Base-by-base conservation (phyloP, 495 filamentous ascomycete genomes). In the Hyphodiscus hymeniophilus region DNA sequence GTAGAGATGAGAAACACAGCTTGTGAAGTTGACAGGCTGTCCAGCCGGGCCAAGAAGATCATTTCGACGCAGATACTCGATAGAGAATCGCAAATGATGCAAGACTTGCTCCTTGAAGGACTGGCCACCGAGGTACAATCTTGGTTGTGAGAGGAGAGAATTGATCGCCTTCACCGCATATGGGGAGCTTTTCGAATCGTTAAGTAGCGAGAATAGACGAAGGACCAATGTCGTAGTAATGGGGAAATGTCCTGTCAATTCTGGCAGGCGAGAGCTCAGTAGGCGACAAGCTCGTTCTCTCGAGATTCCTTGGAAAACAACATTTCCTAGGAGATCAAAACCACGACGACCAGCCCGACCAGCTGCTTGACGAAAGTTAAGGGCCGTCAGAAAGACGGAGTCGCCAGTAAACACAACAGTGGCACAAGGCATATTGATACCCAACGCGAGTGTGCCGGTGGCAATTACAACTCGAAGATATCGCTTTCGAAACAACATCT, bases 371-470 rank as follows among this genome's bases (percentile, higher is more conserved):
- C 84, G 76, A 60, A 78, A 90, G 59, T 84, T 85, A 28, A 89
- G 72, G 0, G 85, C 77, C 0, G 83, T 87, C 40, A 90, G 61
- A 50, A 70, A 86, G 10, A 85, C 69, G 1, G 77, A 82, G 53
- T 89, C 83, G 3, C 83, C 84, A 4, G 69, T 74, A 59, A 90
- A 90, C 4, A 89, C 76, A 7, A 88, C 83, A 1, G 85, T 90
- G 54, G 84, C 84, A 57, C 85, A 88, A 17, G 85, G 85, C 85
- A 88, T 89, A 50, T 89, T 90, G 64, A 90, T 85, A 61, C 85
- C 85, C 18, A 90, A 65, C 28, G 78, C 78, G 11, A 89, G 68
- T 0, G 84, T 88, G 0, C 85, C 85, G 10, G 85, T 90, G 0
- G 85, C 85, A 36, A 89, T 74, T 8, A 88, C 76, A n/a, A 86